Percentiles rank a stretch among this genome's conserved stretches.
Evolutionary conservation across 768 basidiomycete genomes (phyloP).

Genomic region (Amanita rubescens): DNA sequence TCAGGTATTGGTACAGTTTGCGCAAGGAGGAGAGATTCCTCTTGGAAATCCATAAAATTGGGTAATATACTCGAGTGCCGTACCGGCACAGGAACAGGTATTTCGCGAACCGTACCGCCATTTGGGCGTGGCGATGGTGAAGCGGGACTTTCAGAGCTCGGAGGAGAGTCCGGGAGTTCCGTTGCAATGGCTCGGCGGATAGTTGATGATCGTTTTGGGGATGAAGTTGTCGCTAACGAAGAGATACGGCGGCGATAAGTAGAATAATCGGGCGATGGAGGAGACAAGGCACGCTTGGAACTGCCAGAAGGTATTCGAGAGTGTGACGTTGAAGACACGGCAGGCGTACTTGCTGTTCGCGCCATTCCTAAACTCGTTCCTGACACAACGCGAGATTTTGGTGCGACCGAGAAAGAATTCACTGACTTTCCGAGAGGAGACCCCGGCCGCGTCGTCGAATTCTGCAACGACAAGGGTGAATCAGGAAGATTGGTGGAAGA

Average conservation of each 20-base stretch:
- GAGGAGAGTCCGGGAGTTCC: constrained; percentile 30
- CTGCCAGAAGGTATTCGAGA: constrained; percentile 30
- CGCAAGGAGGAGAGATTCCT: constrained; percentile 64
- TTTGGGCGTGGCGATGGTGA: constrained; percentile 24
- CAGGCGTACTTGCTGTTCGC: constrained; percentile 1
- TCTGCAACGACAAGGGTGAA: constrained; percentile 36
- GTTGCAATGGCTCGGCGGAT: constrained; percentile 34
- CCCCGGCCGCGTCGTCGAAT: constrained; percentile 31
- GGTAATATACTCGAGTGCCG: constrained; percentile 39
- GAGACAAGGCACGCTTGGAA: constrained; percentile 31
- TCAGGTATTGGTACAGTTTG: constrained; percentile 70
- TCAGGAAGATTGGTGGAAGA: constrained; percentile 39
- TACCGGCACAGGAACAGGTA: constrained; percentile 27
- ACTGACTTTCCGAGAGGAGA: constrained; percentile 42
- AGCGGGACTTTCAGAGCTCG: constrained; percentile 21
- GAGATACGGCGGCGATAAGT: constrained; percentile 38
- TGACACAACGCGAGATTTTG: constrained; percentile 34
- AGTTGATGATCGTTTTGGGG: constrained; percentile 24
- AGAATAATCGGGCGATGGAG: constrained; percentile 31
- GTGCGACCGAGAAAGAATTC: constrained; percentile 41
- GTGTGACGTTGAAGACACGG: constrained; percentile 23
- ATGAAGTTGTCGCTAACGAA: constrained; percentile 30
- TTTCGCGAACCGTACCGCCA: constrained; percentile 15
- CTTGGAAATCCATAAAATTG: constrained; percentile 29
- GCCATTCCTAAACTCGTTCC: constrained; percentile 13